Evolutionary conservation across 2,329 filamentous ascomycete species (phyloP), one percentile per base, ranked within the genome.

Genomic region (Thermomyces lanuginosus): DNA sequence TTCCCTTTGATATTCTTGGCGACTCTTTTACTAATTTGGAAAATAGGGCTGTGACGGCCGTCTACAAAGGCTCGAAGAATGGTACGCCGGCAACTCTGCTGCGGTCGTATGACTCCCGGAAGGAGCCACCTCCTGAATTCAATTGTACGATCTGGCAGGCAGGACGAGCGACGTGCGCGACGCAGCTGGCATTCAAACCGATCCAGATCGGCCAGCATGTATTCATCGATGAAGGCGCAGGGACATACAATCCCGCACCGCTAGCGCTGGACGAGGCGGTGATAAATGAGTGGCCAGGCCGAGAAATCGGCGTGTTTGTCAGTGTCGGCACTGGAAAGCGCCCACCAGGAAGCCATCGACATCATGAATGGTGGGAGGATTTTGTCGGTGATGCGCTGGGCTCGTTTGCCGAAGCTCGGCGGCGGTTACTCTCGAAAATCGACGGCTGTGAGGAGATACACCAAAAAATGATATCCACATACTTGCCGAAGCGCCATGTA

Each of bases 101-200:
- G 29, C 76, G 89, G 38, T 95, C 86, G 2, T 98, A 98, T 54
- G 86, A 95, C 49, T 95, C 89, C 9, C 70, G 86, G 42, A 82
- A 78, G 51, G 89, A 95, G 50, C 78, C 84, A 0, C 69, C 83
- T 0, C 79, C 86, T 2, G 84, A 93, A 50, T 86, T 82, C 35
- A 79, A 92, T 45, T 92, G 84, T 54, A 92, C 76, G 23, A 89
- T 98, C 31, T 98, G 89, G 89, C 76, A 98, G 56, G 89, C 89
- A 4, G 89, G 89, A 7, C 72, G 89, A 33, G 89, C 89, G n/a
- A 98, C 89, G 1, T 81, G 70, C 28, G 81, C 89, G 1, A 89
- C 86, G 1, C 82, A 80, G 0, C 63, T 93, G 22, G 89, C 89
- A 1, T 98, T 98, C 58, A 98, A 98, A 50, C 83, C 86, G 0